Evolutionary conservation across 2,329 filamentous ascomycete species (phyloP).

Genomic region (Botrytis deweyae): DNA sequence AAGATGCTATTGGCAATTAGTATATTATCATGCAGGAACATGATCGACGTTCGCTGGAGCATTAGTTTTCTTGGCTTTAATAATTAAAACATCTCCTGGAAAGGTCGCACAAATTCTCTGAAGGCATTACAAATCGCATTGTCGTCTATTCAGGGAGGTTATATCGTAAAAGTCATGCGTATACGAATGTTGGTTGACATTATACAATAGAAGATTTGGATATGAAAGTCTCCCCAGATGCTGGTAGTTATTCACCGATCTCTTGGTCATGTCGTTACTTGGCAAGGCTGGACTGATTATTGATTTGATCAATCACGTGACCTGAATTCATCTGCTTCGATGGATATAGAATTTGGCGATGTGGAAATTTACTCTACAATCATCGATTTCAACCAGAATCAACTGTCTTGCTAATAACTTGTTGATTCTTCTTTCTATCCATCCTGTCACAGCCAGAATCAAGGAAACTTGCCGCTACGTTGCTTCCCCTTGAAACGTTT

Average conservation of each 20-base stretch:
- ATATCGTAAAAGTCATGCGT: background rate
- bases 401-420: background rate
- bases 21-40: slow-evolving; percentile 12
- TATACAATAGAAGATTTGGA: background rate
- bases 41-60: background rate
- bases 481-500: background rate
- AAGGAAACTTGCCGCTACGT: background rate
- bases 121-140: background rate
- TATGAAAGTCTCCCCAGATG: background rate
- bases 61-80: background rate
- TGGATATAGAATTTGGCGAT: background rate
- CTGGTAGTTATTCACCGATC: background rate
- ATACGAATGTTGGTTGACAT: background rate
- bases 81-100: background rate
- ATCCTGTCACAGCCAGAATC: too few relatives aligned
- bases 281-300: background rate
- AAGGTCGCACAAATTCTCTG: background rate
- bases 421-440: background rate
- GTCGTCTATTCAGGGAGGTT: slow-evolving; percentile 2
- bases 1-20: background rate
- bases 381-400: background rate
- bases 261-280: background rate
- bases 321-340: background rate
- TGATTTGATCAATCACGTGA: background rate
- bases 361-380: background rate